Percentiles rank a stretch among this genome's conserved stretches.
Evolutionary conservation across 148 eudicot genomes (phyloP).

Genomic region (Rhododendron vialii): DNA sequence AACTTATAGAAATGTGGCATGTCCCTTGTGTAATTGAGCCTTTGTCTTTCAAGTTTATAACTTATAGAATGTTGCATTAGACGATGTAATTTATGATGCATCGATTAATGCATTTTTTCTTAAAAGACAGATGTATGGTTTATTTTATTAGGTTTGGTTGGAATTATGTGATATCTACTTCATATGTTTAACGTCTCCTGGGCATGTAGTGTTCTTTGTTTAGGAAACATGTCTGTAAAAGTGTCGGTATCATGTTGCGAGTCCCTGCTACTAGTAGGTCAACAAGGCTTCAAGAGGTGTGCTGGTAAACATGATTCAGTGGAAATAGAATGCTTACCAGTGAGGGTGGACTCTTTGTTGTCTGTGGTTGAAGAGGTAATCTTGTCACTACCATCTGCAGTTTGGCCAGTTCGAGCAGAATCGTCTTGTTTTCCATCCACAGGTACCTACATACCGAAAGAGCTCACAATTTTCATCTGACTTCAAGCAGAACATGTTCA

Average conservation of each 20-base stretch:
- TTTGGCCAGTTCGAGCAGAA: neutral
- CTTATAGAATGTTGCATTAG: neutral
- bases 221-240: neutral
- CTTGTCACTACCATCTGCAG: neutral
- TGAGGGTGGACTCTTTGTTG: neutral
- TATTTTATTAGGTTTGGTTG: neutral
- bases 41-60: neutral
- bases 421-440: constrained; percentile 9
- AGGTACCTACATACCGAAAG: neutral
- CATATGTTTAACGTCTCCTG: too few species aligned
- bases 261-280: neutral
- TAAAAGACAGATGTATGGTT: neutral
- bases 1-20: neutral
- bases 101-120: neutral
- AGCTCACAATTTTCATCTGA: neutral
- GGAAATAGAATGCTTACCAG: neutral
- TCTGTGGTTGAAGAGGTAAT: neutral
- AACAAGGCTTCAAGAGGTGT: neutral
- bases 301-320: neutral
- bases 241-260: neutral
- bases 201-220: too few species aligned
- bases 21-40: neutral
- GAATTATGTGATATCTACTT: neutral
- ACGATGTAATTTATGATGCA: neutral
- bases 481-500: neutral